A percentile compares a stretch with the other conserved stretches of the same genome.
phyloP scores from a whole-genome alignment of 139 green algal species.

The Micractinium conductrix region DNA sequence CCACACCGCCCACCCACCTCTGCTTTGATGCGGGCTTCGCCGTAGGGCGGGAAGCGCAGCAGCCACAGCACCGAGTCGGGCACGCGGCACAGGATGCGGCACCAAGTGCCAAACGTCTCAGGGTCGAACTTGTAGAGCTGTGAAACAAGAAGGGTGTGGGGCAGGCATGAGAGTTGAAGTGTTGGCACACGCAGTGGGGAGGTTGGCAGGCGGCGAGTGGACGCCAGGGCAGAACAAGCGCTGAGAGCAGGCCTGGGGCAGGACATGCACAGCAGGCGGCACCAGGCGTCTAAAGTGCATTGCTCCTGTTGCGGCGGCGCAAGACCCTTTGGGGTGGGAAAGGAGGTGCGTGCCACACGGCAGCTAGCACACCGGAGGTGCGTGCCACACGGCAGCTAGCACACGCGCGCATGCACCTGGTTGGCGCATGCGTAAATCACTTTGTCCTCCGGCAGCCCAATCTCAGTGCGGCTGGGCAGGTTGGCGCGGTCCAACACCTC shows the following conservation, averaged over 20 bases:
- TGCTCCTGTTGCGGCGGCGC: no score
- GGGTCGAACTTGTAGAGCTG: conserved; percentile 95
- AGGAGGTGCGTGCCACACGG: no score
- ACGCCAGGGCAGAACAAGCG: not conserved
- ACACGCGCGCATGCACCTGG: conserved; percentile 40
- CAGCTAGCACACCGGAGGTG: no score
- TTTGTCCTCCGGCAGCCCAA: conserved; percentile 80
- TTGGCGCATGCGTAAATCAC: conserved; percentile 89
- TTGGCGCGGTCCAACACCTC: conserved; percentile 68
- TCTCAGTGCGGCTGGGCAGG: conserved; percentile 43
- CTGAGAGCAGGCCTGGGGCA: not conserved
- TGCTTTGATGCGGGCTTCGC: conserved; percentile 70
- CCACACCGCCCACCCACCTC: no score
- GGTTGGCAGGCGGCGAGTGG: not conserved
- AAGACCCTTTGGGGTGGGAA: not conserved
- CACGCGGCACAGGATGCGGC: conserved; percentile 77
- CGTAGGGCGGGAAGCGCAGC: conserved; percentile 87
- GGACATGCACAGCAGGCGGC: not conserved
- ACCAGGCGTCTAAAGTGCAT: no score
- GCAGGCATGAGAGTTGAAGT: not conserved
- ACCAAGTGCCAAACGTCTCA: conserved; percentile 86
- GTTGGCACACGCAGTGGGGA: not conserved
- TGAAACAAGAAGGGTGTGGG: not conserved
- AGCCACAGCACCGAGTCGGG: conserved; percentile 88
- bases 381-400: no score